Evolutionary conservation across 1,139 yeast species (phyloP).

Genomic region (Hanseniaspora gamundiae): DNA sequence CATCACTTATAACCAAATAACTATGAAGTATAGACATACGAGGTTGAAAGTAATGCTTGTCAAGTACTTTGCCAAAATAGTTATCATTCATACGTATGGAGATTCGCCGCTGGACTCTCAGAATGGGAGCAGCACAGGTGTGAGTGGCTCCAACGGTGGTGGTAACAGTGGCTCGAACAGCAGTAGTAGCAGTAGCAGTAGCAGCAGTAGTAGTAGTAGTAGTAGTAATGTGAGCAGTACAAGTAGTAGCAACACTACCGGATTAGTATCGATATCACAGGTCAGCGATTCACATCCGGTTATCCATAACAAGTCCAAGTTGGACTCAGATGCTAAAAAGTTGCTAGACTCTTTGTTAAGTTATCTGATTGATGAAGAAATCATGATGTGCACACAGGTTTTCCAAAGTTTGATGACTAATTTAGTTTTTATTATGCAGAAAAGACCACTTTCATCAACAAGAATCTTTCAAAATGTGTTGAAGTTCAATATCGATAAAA

Average conservation of each 20-base stretch:
- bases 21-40: constrained; percentile 36
- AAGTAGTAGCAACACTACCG: constrained; percentile 21
- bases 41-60: constrained; percentile 53
- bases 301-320: constrained; percentile 34
- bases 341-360: constrained; percentile 54
- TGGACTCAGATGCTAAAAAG: constrained; percentile 65
- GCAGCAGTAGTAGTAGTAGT: constrained; percentile 6
- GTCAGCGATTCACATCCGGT: constrained; percentile 41
- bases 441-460: constrained; percentile 41
- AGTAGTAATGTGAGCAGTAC: constrained; percentile 33
- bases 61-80: constrained; percentile 60
- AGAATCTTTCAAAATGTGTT: constrained; percentile 33
- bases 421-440: constrained; percentile 39
- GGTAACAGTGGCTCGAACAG: constrained; percentile 9
- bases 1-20: constrained; percentile 14
- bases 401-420: constrained; percentile 45
- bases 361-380: constrained; percentile 40
- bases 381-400: constrained; percentile 38
- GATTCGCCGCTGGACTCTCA: constrained; percentile 5
- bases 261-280: not conserved
- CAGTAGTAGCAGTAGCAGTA: constrained; percentile 12
- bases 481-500: constrained; percentile 29
- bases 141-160: constrained; percentile 12
- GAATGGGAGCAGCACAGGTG: too few relatives aligned
- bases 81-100: constrained; percentile 47